Percentiles rank a stretch among this genome's conserved stretches.
These are phyloP conservation scores for Gymnopilus junonius DNA, from an alignment of 768 basidiomycete species.

Conservation along the genomic window DNA sequence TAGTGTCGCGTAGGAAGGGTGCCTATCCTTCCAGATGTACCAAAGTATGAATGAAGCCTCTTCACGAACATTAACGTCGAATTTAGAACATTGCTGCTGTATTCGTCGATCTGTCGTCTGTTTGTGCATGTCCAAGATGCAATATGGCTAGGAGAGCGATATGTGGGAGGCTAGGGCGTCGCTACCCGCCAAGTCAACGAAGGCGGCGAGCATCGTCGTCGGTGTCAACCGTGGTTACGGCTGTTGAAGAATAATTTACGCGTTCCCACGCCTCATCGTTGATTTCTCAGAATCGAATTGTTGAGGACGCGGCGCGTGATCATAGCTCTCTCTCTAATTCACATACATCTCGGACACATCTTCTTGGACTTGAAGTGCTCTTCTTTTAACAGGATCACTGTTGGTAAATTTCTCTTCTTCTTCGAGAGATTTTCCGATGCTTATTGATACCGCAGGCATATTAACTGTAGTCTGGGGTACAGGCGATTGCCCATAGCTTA, in stretches of 20 bases:
- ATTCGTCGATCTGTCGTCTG: slow-evolving; percentile 32
- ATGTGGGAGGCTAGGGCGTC: background rate
- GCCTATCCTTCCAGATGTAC: slow-evolving; percentile 39
- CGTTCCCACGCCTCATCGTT: background rate
- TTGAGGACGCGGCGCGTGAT: too few relatives aligned
- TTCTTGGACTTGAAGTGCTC: too few relatives aligned
- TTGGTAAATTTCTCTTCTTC: too few relatives aligned
- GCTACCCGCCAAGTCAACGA: background rate
- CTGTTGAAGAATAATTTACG: background rate
- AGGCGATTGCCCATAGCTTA: background rate
- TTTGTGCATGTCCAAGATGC: slow-evolving; percentile 12
- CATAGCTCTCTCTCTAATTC: too few relatives aligned
- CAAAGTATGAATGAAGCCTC: slow-evolving; percentile 46
- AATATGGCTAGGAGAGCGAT: background rate
- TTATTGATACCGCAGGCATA: background rate
- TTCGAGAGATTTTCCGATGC: background rate
- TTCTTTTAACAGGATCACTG: too few relatives aligned
- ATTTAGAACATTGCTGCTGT: slow-evolving; percentile 32
- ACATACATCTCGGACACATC: too few relatives aligned
- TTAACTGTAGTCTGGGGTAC: background rate
- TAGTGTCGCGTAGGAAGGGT: slow-evolving; percentile 33
- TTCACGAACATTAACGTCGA: slow-evolving; percentile 40
- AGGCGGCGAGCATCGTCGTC: background rate
- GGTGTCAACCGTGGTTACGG: background rate
- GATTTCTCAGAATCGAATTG: background rate